phyloP scores from a whole-genome alignment of 306 rosid species.

The Pyrus communis region DNA sequence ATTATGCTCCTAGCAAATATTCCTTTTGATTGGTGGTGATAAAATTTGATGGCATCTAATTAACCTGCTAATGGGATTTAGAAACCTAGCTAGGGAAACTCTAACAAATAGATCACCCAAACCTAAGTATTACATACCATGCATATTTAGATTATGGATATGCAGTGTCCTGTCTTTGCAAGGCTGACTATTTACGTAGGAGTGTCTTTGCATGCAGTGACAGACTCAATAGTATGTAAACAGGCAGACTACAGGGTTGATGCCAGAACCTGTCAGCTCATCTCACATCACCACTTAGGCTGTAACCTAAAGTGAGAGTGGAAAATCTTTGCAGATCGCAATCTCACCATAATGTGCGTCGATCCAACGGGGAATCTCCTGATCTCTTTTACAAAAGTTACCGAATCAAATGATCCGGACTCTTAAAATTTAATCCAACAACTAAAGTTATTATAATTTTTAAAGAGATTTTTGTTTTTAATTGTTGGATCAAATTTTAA shows the following conservation, averaged over 20 bases:
- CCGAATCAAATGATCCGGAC: rapidly evolving
- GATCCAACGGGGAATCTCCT: neutral
- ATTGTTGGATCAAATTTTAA: no score
- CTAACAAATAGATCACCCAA: neutral
- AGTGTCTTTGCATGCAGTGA: neutral
- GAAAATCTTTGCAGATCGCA: slow-evolving; percentile 10
- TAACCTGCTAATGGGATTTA: neutral
- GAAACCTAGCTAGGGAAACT: neutral
- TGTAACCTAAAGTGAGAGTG: neutral
- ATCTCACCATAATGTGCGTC: neutral
- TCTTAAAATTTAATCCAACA: rapidly evolving
- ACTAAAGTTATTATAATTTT: no score
- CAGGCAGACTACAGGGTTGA: neutral
- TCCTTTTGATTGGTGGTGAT: neutral
- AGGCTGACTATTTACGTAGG: neutral
- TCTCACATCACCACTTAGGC: neutral
- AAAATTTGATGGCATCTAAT: neutral
- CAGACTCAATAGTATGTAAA: neutral
- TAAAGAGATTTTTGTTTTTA: rapidly evolving
- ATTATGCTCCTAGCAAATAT: neutral
- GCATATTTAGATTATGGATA: no score
- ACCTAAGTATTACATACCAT: neutral
- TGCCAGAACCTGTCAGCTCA: neutral
- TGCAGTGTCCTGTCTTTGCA: neutral
- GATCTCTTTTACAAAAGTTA: no score